phyloP scores from a whole-genome alignment of 352 stramenopile genomes.

The Phytophthora pistaciae region DNA sequence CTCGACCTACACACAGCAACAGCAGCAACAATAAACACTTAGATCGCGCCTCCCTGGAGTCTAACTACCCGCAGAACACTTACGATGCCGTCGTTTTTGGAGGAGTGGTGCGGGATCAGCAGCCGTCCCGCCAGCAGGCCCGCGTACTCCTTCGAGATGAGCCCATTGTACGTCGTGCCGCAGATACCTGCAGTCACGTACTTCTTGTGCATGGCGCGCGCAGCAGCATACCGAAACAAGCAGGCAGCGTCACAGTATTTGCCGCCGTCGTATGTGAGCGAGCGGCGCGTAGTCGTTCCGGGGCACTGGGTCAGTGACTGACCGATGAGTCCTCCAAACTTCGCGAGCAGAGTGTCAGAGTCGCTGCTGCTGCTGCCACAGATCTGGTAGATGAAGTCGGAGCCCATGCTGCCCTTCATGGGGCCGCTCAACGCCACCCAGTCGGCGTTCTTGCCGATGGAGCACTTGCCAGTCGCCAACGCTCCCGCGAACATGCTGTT shows the following conservation, averaged over 20 bases:
- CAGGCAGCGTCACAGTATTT: constrained; percentile 34
- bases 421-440: constrained; percentile 53
- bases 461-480: constrained; percentile 53
- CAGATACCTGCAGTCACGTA: constrained; percentile 54
- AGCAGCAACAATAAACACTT: constrained; percentile 3
- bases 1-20: constrained; percentile 44
- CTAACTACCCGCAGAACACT: constrained; percentile 1
- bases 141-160: constrained; percentile 49
- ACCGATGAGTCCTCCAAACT: constrained; percentile 45
- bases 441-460: constrained; percentile 37
- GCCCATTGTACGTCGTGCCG: constrained; percentile 43
- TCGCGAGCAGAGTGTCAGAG: constrained; percentile 21
- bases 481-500: constrained; percentile 59
- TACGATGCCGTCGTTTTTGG: constrained; percentile 65
- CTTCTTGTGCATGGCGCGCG: constrained; percentile 40
- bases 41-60: neutral
- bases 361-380: constrained; percentile 35
- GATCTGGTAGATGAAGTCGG: constrained; percentile 49
- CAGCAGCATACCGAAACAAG: constrained; percentile 40
- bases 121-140: constrained; percentile 39
- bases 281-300: constrained; percentile 34
- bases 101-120: constrained; percentile 54
- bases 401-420: constrained; percentile 60
- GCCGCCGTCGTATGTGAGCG: constrained; percentile 52
- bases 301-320: too few relatives aligned